phyloP scores from a whole-genome alignment of 768 basidiomycete species.

The Lenzites betulinus region DNA sequence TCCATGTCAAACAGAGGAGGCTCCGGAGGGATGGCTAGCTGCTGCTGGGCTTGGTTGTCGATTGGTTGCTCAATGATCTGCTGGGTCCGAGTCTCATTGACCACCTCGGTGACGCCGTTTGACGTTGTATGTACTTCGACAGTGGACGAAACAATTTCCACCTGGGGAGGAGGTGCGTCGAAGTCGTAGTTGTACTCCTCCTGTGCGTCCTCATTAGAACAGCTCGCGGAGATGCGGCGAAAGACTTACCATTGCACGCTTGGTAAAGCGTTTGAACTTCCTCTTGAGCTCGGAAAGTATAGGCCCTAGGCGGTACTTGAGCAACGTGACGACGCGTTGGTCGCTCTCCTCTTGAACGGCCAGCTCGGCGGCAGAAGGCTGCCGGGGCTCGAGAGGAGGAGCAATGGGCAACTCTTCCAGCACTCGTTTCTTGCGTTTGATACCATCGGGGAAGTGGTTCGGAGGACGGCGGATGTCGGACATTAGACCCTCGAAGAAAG shows the following conservation, averaged over 20 bases:
- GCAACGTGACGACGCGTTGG: conserved; percentile 69
- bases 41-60: conserved; percentile 42
- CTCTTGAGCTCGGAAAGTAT: conserved; percentile 88
- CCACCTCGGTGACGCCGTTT: conserved; percentile 48
- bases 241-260: conserved; percentile 66
- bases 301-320: conserved; percentile 90
- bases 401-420: conserved; percentile 87
- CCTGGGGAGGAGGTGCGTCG: conserved; percentile 32
- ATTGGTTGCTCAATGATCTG: conserved; percentile 20
- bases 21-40: conserved; percentile 38
- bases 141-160: conserved; percentile 40
- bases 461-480: conserved; percentile 74
- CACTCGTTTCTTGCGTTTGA: conserved; percentile 79
- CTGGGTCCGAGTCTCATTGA: conserved; percentile 36
- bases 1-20: conserved; percentile 82
- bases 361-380: conserved; percentile 80
- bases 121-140: conserved; percentile 40
- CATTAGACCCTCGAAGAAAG: conserved; percentile 78
- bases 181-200: conserved; percentile 72
- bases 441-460: conserved; percentile 85
- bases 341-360: conserved; percentile 84
- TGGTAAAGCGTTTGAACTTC: conserved; percentile 89
- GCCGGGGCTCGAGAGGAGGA: conserved; percentile 84
- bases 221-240: too few relatives aligned
- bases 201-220: conserved; percentile 38